Conservation (phyloP, 768 basidiomycete species). For the Boletellus sp. region DNA sequence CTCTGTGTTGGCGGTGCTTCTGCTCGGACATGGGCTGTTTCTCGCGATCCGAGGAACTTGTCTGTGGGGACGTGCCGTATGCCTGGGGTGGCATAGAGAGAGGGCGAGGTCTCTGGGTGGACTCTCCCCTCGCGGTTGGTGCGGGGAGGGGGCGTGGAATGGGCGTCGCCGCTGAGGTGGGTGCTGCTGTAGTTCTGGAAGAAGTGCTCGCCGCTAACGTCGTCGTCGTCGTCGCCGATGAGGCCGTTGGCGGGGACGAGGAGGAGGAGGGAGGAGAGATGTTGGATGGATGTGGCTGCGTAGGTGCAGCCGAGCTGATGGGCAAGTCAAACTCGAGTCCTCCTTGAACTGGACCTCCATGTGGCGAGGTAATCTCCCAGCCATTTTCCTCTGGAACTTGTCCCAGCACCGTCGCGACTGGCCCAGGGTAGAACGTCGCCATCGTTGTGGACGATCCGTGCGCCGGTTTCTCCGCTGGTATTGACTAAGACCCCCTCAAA, state of each 20-base stretch:
- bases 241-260: constrained; percentile 8
- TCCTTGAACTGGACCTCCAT: constrained; percentile 46
- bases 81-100: constrained; percentile 74
- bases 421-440: constrained; percentile 43
- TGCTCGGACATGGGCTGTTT: constrained; percentile 27
- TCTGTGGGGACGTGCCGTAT: constrained; percentile 33
- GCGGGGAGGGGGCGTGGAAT: constrained; percentile 33
- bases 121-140: constrained; percentile 18
- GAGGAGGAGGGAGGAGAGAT: constrained; percentile 15
- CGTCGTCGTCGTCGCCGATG: constrained; percentile 8
- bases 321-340: constrained; percentile 68
- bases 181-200: constrained; percentile 1
- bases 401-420: constrained; percentile 44
- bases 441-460: constrained; percentile 21
- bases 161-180: constrained; percentile 24
- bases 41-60: constrained; percentile 32
- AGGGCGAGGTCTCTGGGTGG: constrained; percentile 49
- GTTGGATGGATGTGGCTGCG: constrained; percentile 23
- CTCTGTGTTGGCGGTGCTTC: constrained; percentile 29
- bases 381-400: constrained; percentile 49
- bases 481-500: constrained; percentile 12
- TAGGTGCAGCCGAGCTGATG: constrained; percentile 30
- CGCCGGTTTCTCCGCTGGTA: constrained; percentile 1
- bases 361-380: constrained; percentile 43
- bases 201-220: constrained; percentile 10